Evolutionary conservation across 805 yeast species (phyloP).

Genomic region (Saccharomycopsis selenospora): DNA sequence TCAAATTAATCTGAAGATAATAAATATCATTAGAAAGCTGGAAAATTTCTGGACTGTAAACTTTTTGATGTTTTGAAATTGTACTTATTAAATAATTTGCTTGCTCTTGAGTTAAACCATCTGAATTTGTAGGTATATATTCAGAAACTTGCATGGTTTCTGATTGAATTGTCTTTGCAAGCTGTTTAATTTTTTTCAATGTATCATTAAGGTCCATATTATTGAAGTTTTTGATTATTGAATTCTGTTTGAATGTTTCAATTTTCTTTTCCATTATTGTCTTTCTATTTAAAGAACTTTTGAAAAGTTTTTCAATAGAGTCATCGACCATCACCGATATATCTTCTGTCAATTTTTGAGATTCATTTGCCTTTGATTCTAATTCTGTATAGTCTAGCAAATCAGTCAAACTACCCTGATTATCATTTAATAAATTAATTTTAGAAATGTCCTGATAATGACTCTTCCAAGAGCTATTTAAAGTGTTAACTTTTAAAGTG

Average conservation of each 20-base stretch:
- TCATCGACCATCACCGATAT: constrained; percentile 22
- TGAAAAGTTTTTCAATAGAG: constrained; percentile 27
- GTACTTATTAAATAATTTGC: constrained; percentile 21
- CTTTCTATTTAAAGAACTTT: constrained; percentile 33
- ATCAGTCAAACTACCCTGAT: constrained; percentile 27
- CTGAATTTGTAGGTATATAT: constrained; percentile 10
- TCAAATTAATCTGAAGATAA: constrained; percentile 29
- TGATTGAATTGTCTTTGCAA: constrained; percentile 23
- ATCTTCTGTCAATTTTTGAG: constrained; percentile 22
- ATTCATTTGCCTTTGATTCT: constrained; percentile 28
- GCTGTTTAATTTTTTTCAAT: constrained; percentile 19
- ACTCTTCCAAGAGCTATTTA: constrained; percentile 35
- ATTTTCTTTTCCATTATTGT: constrained; percentile 38
- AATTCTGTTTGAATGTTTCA: constrained; percentile 32
- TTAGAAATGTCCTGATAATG: constrained; percentile 28
- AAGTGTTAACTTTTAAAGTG: constrained; percentile 36
- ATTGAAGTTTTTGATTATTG: constrained; percentile 31
- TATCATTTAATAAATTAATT: constrained; percentile 24
- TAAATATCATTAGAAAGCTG: constrained; percentile 32
- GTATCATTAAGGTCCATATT: constrained; percentile 21
- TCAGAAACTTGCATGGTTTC: constrained; percentile 24
- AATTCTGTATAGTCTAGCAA: constrained; percentile 31
- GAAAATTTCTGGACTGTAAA: constrained; percentile 29
- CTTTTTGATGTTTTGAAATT: constrained; percentile 24
- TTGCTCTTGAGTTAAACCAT: constrained; percentile 20